Evolutionary conservation across 225 moss, liverwort and hornwort genomes (phyloP).

Genomic region (Ulota crispa): DNA sequence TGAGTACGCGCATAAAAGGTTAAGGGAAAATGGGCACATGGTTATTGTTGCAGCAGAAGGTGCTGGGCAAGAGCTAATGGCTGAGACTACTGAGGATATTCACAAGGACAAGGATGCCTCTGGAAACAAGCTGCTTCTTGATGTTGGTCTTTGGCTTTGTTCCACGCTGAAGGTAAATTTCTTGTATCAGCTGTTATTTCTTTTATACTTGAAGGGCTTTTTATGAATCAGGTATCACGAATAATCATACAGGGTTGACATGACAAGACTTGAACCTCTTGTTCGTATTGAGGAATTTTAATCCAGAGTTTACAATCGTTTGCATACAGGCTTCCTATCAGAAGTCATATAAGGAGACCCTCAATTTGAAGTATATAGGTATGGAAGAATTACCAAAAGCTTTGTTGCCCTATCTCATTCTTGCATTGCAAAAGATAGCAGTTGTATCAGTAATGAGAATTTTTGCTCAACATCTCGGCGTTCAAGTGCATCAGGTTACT

Average conservation of each 20-base stretch:
- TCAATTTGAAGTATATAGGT: conserved; percentile 63
- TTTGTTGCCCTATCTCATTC: conserved; percentile 1
- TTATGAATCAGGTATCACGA: not conserved
- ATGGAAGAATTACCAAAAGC: not conserved
- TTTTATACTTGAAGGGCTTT: not conserved
- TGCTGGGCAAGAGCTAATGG: conserved; percentile 74
- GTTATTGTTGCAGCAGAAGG: conserved; percentile 77
- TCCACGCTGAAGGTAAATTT: conserved; percentile 50
- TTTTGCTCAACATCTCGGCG: not conserved
- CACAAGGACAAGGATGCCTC: conserved; percentile 53
- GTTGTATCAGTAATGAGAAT: conserved; percentile 4
- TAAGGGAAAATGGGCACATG: conserved; percentile 64
- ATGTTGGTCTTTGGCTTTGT: conserved; percentile 71
- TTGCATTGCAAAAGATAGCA: not conserved
- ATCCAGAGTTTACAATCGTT: not conserved
- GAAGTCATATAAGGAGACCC: conserved; percentile 32
- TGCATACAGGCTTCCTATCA: conserved; percentile 39
- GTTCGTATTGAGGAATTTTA: not conserved
- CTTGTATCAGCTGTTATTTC: not conserved
- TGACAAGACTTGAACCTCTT: conserved; percentile 6
- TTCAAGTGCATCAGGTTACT: not conserved
- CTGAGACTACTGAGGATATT: conserved; percentile 32
- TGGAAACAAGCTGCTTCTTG: conserved; percentile 66
- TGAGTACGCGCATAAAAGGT: conserved; percentile 39
- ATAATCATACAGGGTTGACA: not conserved